These are phyloP conservation scores for Saprolegnia parasitica DNA, from an alignment of 352 stramenopile species.

Conservation along the genomic window DNA sequence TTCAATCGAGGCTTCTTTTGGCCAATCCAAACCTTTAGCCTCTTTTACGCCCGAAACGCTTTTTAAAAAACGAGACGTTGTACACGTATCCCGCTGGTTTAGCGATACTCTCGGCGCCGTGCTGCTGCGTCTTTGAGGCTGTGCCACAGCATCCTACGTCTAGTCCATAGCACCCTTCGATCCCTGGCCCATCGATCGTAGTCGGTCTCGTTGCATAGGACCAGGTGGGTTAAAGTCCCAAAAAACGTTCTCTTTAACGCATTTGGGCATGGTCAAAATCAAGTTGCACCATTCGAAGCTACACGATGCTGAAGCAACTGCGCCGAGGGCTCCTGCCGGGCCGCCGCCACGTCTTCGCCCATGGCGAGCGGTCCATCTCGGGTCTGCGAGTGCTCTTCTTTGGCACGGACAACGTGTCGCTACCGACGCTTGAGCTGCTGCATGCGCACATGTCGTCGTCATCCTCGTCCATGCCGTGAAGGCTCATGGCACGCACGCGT, in stretches of 20 bases:
- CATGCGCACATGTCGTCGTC: constrained; percentile 53
- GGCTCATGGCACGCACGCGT: not conserved
- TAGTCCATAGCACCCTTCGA: too few relatives aligned
- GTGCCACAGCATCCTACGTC: too few relatives aligned
- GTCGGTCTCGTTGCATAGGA: not conserved
- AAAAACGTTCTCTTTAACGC: not conserved
- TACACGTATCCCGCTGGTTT: too few relatives aligned
- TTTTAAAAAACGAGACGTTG: not conserved
- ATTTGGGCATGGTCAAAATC: not conserved
- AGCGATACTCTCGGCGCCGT: too few relatives aligned
- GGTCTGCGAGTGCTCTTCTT: constrained; percentile 71
- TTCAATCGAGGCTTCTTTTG: constrained; percentile 10
- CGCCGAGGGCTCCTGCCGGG: not conserved
- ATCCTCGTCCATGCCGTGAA: not conserved
- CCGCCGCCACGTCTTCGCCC: not conserved
- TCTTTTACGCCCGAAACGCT: not conserved
- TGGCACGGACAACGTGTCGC: constrained; percentile 77
- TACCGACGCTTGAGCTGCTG: constrained; percentile 64
- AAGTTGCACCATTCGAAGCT: constrained; percentile 3
- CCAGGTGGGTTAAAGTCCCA: not conserved
- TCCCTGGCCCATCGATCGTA: too few relatives aligned
- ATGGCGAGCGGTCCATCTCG: not conserved
- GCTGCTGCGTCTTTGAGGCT: too few relatives aligned
- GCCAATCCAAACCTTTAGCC: not conserved
- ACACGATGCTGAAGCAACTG: constrained; percentile 7